These are phyloP conservation scores for Panaeolus papilionaceus DNA, from an alignment of 768 basidiomycete genomes.

Conservation along the genomic window DNA sequence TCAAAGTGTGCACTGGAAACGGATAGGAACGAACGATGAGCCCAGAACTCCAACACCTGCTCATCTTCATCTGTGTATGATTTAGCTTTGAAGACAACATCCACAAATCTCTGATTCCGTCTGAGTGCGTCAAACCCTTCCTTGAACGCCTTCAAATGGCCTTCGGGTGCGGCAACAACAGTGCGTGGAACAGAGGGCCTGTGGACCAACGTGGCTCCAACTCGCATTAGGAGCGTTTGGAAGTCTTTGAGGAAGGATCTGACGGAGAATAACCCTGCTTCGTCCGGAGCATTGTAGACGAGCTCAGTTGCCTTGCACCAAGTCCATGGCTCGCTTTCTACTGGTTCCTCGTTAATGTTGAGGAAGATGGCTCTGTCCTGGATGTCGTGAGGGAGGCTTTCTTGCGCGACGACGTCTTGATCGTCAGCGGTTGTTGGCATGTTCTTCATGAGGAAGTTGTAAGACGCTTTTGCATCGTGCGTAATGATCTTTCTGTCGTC, in stretches of 20 bases:
- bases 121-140: constrained; percentile 42
- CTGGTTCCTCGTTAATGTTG: constrained; percentile 48
- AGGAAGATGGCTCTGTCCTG: constrained; percentile 44
- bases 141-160: constrained; percentile 29
- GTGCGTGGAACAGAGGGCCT: constrained; percentile 23
- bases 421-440: not conserved
- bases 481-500: constrained; percentile 37
- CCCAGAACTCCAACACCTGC: constrained; percentile 32
- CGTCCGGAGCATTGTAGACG: constrained; percentile 42
- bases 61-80: constrained; percentile 26
- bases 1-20: constrained; percentile 40
- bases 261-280: constrained; percentile 36
- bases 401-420: constrained; percentile 20
- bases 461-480: constrained; percentile 47
- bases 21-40: constrained; percentile 47
- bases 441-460: constrained; percentile 46
- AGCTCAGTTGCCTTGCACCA: constrained; percentile 48
- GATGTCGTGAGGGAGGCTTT: constrained; percentile 25
- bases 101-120: constrained; percentile 35
- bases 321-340: constrained; percentile 36
- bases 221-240: constrained; percentile 36
- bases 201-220: constrained; percentile 37
- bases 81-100: constrained; percentile 40
- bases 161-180: not conserved
- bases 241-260: constrained; percentile 41